phyloP scores from a whole-genome alignment of 2,329 filamentous ascomycete species.

The Verticillium nubilum region DNA sequence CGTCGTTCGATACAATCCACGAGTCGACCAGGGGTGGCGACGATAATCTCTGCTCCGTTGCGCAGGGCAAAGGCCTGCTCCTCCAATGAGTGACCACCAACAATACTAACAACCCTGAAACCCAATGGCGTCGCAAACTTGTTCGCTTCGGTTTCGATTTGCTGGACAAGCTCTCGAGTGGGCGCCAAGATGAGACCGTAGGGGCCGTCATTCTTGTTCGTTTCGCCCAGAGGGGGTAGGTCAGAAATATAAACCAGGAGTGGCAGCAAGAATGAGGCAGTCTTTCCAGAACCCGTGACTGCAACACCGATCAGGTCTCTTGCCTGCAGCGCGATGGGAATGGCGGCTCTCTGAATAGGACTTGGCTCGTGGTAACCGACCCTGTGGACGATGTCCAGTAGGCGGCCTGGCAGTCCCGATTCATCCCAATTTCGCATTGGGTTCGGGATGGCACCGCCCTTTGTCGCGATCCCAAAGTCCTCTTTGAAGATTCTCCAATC shows the following conservation, averaged over 20 bases:
- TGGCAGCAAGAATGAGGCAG: constrained; percentile 87
- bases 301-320: constrained; percentile 97
- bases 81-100: constrained; percentile 94
- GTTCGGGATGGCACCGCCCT: constrained; percentile 86
- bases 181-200: constrained; percentile 97
- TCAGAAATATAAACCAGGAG: constrained; percentile 92
- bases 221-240: constrained; percentile 75
- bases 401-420: constrained; percentile 67
- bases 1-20: constrained; percentile 95
- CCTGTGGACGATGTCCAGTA: constrained; percentile 75
- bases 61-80: constrained; percentile 87
- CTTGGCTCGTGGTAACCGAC: constrained; percentile 92
- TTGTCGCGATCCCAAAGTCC: constrained; percentile 94
- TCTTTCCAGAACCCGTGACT: constrained; percentile 97
- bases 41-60: constrained; percentile 94
- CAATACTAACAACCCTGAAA: constrained; percentile 92
- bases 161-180: constrained; percentile 93
- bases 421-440: constrained; percentile 95
- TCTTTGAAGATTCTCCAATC: constrained; percentile 99
- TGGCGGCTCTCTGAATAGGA: constrained; percentile 87
- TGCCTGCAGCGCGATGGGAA: constrained; percentile 87
- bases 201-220: constrained; percentile 88
- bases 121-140: constrained; percentile 89
- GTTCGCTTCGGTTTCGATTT: constrained; percentile 89
- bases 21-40: constrained; percentile 94